phyloP scores from a whole-genome alignment of 1,284 basidiomycete species.

The Inonotus hispidus region DNA sequence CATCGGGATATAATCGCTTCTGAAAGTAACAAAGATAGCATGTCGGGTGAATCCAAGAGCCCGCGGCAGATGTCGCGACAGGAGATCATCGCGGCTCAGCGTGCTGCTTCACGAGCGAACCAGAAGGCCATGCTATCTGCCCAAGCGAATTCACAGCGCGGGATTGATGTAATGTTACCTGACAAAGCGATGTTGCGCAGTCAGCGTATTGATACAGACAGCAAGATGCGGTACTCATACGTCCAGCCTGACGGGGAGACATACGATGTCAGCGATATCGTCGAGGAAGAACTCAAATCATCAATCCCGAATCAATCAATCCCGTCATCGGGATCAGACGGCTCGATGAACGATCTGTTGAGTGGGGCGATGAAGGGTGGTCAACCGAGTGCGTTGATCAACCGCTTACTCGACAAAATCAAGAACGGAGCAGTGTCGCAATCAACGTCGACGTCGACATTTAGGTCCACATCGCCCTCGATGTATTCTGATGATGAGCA shows the following conservation, averaged over 20 bases:
- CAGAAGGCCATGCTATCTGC: slow-evolving; percentile 84
- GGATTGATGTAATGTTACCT: slow-evolving; percentile 81
- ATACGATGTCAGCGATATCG: slow-evolving; percentile 87
- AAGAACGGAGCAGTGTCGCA: slow-evolving; percentile 20
- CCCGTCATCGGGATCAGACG: slow-evolving; percentile 19
- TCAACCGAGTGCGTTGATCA: slow-evolving; percentile 17
- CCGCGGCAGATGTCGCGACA: slow-evolving; percentile 60
- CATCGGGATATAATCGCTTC: slow-evolving; percentile 58
- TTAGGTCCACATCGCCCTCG: slow-evolving; percentile 44
- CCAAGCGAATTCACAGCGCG: slow-evolving; percentile 77
- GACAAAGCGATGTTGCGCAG: slow-evolving; percentile 84
- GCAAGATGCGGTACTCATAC: slow-evolving; percentile 86
- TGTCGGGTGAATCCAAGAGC: slow-evolving; percentile 34
- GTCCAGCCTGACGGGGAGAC: slow-evolving; percentile 83
- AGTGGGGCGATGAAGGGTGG: slow-evolving; percentile 16
- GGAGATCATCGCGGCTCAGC: slow-evolving; percentile 90
- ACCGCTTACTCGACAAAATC: slow-evolving; percentile 20
- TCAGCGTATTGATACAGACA: slow-evolving; percentile 61
- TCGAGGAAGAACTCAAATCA: slow-evolving; percentile 73
- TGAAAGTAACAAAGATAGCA: slow-evolving; percentile 30
- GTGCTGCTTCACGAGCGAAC: slow-evolving; percentile 77
- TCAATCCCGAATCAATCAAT: slow-evolving; percentile 23
- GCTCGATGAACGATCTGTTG: slow-evolving; percentile 14
- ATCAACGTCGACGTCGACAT: slow-evolving; percentile 19
- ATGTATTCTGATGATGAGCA: slow-evolving; percentile 52